Evolutionary conservation across 495 filamentous ascomycete species (phyloP).

Genomic region (Podospora anserina): DNA sequence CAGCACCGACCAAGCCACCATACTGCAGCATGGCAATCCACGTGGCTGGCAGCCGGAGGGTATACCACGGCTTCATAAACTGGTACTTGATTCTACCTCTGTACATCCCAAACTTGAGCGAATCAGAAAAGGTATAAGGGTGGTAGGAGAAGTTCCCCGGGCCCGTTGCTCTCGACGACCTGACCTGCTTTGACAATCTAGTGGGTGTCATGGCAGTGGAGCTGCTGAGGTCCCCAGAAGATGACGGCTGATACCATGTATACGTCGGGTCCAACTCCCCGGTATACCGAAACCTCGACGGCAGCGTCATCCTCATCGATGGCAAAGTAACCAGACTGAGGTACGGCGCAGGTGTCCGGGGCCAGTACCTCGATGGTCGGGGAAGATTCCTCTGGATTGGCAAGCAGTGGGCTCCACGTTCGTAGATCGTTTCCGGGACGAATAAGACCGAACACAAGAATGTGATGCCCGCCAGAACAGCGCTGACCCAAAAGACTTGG

Average conservation of each 20-base stretch:
- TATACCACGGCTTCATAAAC: slow-evolving; percentile 28
- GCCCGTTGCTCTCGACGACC: slow-evolving; percentile 14
- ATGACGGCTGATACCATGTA: slow-evolving; percentile 23
- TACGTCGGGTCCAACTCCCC: slow-evolving; percentile 6
- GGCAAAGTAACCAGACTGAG: slow-evolving; percentile 27
- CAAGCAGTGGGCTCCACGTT: slow-evolving; percentile 26
- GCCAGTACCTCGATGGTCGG: slow-evolving; percentile 19
- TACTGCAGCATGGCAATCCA: slow-evolving; percentile 34
- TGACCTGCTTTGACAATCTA: slow-evolving; percentile 10
- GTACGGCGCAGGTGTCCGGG: slow-evolving; percentile 16
- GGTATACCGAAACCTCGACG: slow-evolving; percentile 23
- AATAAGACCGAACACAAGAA: slow-evolving; percentile 42
- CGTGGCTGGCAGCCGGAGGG: slow-evolving; percentile 25
- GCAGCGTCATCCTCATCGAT: slow-evolving; percentile 29
- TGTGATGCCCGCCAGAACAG: slow-evolving; percentile 35
- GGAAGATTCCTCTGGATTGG: slow-evolving; percentile 22
- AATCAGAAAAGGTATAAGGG: slow-evolving; percentile 24
- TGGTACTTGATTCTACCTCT: slow-evolving; percentile 22
- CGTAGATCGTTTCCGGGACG: slow-evolving; percentile 56
- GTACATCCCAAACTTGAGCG: slow-evolving; percentile 23
- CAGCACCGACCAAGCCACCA: slow-evolving; percentile 27
- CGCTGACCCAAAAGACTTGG: slow-evolving; percentile 44
- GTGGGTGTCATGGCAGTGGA: slow-evolving; percentile 1
- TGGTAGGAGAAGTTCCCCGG: slow-evolving; percentile 2
- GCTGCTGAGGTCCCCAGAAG: slow-evolving; percentile 17